Evolutionary conservation across 192 early-diverging fungal species (phyloP), one percentile per base, ranked within the genome.

Genomic region (Coemansia sp.): DNA sequence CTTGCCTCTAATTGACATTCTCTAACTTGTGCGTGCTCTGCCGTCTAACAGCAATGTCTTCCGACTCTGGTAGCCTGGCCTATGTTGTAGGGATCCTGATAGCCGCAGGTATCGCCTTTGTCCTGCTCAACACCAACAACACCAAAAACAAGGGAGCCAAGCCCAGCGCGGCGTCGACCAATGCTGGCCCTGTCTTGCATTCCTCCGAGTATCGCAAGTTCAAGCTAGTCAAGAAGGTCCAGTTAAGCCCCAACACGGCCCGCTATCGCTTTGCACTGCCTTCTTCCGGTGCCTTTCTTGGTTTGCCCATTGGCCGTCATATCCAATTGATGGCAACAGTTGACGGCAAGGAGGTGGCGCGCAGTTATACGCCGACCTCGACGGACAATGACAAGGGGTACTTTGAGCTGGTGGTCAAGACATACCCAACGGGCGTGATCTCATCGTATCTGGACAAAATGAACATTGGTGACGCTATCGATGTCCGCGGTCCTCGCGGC

Each of bases 281-380:
- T 6, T 44, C 80, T 31, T 79, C 87, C 55, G 87, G 91, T 47
- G 83, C 84, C 40, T 66, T 81, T 36, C 85, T 98, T 53, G 95
- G 95, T n/a, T 85, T 98, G 61, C 96, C 96, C 52, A 95, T 94
- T 70, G 96, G 96, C 2, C 95, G 95, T 81, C 96, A 98, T 73
- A 93, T 98, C 75, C 92, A 93, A 43, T 74, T 98, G 52, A 92
- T 90, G 86, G 92, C 93, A 27, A 86, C 89, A 39, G 88, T 97
- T 62, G 87, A 91, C 60, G 95, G 93, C 64, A 95, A 96, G 80
- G 86, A 91, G 29, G 87, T 95, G 47, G 86, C 84, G 49, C 90
- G 96, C 53, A 94, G 91, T 77, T 98, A 98, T 84, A 98, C 96
- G 29, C 96, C 96, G 24, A 94, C 93, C 29, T 92, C 89, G 69